Conservation (phyloP, 1,284 basidiomycete genomes). For the Uromyces viciae-fabae region DNA sequence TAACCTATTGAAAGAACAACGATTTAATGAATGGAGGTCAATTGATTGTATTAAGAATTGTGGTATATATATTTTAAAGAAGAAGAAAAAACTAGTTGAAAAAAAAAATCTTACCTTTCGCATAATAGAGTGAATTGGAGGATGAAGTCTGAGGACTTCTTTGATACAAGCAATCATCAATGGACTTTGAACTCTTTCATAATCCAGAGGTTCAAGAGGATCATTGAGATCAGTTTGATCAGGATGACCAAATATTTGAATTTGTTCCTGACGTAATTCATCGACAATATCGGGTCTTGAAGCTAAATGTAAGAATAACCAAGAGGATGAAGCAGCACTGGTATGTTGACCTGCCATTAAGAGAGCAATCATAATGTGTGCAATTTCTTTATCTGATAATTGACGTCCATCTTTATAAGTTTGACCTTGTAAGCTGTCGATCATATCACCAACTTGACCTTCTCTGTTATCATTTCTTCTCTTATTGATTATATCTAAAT, state of each 20-base stretch:
- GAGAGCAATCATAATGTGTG: slow-evolving; percentile 77
- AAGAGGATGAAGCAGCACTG: slow-evolving; percentile 82
- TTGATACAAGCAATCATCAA: slow-evolving; percentile 77
- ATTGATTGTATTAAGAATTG: slow-evolving; percentile 52
- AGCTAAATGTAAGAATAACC: slow-evolving; percentile 90
- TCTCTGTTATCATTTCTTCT: slow-evolving; percentile 63
- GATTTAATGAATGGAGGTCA: not conserved
- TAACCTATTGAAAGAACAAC: slow-evolving; percentile 65
- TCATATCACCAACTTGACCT: slow-evolving; percentile 76
- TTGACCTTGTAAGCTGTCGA: slow-evolving; percentile 78
- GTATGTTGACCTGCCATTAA: slow-evolving; percentile 85
- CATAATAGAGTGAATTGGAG: slow-evolving; percentile 79
- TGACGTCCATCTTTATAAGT: slow-evolving; percentile 77
- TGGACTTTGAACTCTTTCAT: slow-evolving; percentile 76
- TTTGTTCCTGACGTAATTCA: slow-evolving; percentile 81
- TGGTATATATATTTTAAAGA: slow-evolving; percentile 46
- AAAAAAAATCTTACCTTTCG: slow-evolving; percentile 33
- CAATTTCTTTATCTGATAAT: slow-evolving; percentile 83
- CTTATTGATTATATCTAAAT: slow-evolving; percentile 78
- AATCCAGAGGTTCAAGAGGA: slow-evolving; percentile 72
- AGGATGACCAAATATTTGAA: slow-evolving; percentile 71
- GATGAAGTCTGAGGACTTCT: slow-evolving; percentile 60
- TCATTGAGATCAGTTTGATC: slow-evolving; percentile 60
- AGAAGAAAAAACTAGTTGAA: not conserved
- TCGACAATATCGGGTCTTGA: slow-evolving; percentile 71